Base-by-base conservation (phyloP, 345 rosid species). In the Hypericum androsaemum region DNA sequence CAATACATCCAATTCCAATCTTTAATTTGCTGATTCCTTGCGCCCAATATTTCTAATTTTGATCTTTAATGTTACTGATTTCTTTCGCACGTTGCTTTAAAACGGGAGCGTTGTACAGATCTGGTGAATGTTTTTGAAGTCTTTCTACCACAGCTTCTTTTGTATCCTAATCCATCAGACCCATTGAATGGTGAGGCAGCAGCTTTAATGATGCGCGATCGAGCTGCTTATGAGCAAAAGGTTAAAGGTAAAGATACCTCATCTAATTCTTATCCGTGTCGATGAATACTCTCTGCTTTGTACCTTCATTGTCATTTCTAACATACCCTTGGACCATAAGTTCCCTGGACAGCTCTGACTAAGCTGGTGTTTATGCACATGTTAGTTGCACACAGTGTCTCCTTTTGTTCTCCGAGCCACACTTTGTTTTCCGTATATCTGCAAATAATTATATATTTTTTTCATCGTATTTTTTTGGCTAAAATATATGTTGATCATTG, bases 181-280 rank as follows among this genome's bases (percentile, higher is more conserved):
- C 73, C 73, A 12, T 59, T 72, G 36, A 72, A 72, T 46, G 64
- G 67, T 57, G 77, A 72, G 10, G 73, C 77, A 37, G 73, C 73
- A 7, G 67, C 77, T 2, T 44, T 67, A 39, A 72, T 67, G 73
- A 67, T 72, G 73, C 67, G 61, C 39, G 67, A 68, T 55, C 56
- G 55, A 57, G 50, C 68, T 37, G 54, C 60, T 17, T 72, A 72
- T 32, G 73, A 68, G 41, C 62, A 67, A 7, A 64, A 55, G 37
- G 73, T 68, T 56, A 72, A 68, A 61, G 77, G 77, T 64, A n/a
- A 52, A 22, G 32, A 22, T 22, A 22, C 2, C 32, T 22, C 32
- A 22, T 22, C 32, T 22, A 1, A 22, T 22, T 22, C 32, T 22
- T 22, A 22, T 1, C 32, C 4, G 32, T 22, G 32, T 22, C 4